phyloP scores from a whole-genome alignment of 75 land plant species.

The Selaginella tamariscina region DNA sequence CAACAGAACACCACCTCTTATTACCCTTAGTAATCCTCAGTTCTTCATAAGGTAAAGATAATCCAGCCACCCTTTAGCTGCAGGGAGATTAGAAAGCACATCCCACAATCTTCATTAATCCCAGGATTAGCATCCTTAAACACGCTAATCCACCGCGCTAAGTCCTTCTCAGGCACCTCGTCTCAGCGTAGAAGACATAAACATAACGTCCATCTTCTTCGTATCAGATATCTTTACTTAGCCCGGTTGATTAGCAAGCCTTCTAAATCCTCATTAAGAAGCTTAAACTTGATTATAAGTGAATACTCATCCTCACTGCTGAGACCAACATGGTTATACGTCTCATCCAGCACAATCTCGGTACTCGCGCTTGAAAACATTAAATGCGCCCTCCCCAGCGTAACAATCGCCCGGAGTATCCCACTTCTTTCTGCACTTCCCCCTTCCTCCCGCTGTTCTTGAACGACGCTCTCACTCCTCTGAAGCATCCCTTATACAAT shows the following conservation, averaged over 20 bases:
- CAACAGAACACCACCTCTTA: constrained; percentile 11
- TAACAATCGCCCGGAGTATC: background rate
- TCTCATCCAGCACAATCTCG: constrained; percentile 14
- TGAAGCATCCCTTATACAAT: constrained; percentile 17
- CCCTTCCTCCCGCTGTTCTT: constrained; percentile 14
- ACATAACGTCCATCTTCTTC: constrained; percentile 11
- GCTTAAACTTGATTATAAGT: constrained; percentile 9
- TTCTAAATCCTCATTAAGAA: constrained; percentile 13
- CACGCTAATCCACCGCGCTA: constrained; percentile 15
- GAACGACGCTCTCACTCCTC: background rate
- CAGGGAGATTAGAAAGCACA: constrained; percentile 12
- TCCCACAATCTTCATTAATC: constrained; percentile 18
- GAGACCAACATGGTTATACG: constrained; percentile 18
- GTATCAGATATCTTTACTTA: background rate
- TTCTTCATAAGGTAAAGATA: constrained; percentile 24
- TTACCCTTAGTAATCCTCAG: constrained; percentile 23
- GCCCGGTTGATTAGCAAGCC: constrained; percentile 19
- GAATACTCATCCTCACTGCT: constrained; percentile 13
- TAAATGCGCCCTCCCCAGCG: constrained; percentile 23
- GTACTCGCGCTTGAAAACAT: constrained; percentile 15
- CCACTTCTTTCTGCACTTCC: constrained; percentile 8
- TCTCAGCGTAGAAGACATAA: constrained; percentile 14
- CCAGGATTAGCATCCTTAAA: constrained; percentile 19
- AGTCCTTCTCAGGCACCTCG: constrained; percentile 15
- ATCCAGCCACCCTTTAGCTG: constrained; percentile 19